These are phyloP conservation scores for Yamadazyma philogaea DNA, from an alignment of 805 yeast genomes.

Conservation along the genomic window DNA sequence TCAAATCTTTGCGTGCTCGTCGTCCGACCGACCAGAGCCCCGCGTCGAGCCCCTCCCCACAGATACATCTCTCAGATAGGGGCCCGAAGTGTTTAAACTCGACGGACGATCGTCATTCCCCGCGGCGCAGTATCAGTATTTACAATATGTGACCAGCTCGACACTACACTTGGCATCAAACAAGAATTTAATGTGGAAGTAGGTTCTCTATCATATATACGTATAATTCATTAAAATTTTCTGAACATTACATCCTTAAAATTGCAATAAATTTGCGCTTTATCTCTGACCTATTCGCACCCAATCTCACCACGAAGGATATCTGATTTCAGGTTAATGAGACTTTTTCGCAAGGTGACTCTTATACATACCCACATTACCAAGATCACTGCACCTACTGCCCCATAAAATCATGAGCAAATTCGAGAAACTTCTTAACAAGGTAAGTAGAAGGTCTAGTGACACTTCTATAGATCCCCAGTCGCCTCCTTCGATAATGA, in stretches of 20 bases:
- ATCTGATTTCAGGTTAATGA: not conserved
- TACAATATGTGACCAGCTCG: too few species aligned
- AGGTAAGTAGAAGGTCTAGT: slow-evolving; percentile 18
- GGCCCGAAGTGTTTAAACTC: not conserved
- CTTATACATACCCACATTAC: not conserved
- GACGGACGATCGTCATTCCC: not conserved
- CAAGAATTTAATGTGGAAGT: too few species aligned
- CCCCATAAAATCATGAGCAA: slow-evolving; percentile 7
- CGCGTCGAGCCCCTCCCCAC: not conserved
- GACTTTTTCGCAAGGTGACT: slow-evolving; percentile 1
- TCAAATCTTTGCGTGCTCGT: not conserved
- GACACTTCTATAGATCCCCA: slow-evolving; percentile 14
- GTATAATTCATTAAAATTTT: too few species aligned
- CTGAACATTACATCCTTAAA: not conserved
- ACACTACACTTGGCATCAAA: too few species aligned
- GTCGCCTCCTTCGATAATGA: not conserved
- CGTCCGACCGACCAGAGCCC: not conserved
- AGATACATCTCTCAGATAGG: not conserved
- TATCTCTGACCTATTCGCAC: not conserved
- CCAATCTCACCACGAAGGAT: not conserved
- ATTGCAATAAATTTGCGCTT: not conserved
- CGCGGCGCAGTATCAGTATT: not conserved
- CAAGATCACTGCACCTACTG: not conserved
- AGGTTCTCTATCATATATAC: not conserved
- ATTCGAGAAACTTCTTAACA: slow-evolving; percentile 14